Evolutionary conservation across 2,329 filamentous ascomycete genomes (phyloP).

Genomic region (Cytospora piceae): DNA sequence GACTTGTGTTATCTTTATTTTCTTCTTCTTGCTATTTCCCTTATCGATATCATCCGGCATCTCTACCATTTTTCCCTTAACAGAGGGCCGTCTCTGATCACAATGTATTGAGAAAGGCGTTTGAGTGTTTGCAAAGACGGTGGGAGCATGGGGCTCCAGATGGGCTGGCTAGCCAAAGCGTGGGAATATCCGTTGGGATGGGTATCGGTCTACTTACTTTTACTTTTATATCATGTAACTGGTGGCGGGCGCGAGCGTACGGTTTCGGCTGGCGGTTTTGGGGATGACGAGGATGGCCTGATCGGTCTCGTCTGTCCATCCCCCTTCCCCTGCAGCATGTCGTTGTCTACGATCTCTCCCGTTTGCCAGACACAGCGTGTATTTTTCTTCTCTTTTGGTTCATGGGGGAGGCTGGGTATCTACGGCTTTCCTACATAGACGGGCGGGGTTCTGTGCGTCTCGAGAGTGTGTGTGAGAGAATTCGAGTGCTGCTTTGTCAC

Average conservation of each 20-base stretch:
- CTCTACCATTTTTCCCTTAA: neutral
- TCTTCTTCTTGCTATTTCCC: neutral
- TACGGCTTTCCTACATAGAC: constrained; percentile 14
- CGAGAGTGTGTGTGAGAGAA: constrained; percentile 6
- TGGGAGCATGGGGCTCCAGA: constrained; percentile 13
- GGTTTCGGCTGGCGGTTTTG: neutral
- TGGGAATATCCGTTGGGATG: neutral
- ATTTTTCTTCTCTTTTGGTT: neutral
- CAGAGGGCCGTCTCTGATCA: constrained; percentile 12
- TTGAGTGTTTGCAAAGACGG: constrained; percentile 14
- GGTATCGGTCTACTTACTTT: neutral
- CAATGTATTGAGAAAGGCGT: constrained; percentile 16
- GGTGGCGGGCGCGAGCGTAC: constrained; percentile 1
- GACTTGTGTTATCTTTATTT: neutral
- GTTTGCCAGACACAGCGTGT: neutral
- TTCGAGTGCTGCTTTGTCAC: constrained; percentile 11
- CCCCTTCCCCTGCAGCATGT: neutral
- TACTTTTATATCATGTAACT: neutral
- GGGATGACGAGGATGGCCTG: neutral
- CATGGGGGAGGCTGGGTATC: neutral
- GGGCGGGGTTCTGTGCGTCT: constrained; percentile 12
- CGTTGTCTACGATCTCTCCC: neutral
- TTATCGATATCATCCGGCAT: constrained; percentile 4
- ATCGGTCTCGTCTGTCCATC: neutral
- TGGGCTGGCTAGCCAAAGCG: constrained; percentile 4